Conservation (phyloP, 2,329 filamentous ascomycete species). For the Corniculantispora saksenae region DNA sequence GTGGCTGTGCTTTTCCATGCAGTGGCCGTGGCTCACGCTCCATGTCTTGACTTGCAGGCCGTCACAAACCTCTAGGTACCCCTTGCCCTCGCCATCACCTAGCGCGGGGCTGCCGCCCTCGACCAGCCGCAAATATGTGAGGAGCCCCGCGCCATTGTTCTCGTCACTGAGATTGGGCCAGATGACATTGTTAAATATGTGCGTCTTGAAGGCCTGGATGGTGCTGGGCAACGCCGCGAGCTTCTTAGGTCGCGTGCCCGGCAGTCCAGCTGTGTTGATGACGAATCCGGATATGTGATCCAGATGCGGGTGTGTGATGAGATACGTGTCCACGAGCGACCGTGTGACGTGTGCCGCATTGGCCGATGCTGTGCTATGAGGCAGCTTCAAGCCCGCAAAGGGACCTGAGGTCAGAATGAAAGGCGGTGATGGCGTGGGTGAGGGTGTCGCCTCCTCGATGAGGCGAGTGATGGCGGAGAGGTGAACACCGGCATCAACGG, state of each 20-base stretch:
- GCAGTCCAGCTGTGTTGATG: conserved; percentile 86
- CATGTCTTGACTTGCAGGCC: conserved; percentile 87
- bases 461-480: conserved; percentile 82
- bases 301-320: conserved; percentile 96
- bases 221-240: conserved; percentile 84
- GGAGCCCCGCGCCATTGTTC: conserved; percentile 87
- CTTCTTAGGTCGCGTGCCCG: conserved; percentile 78
- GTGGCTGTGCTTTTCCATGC: conserved; percentile 72
- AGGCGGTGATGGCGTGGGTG: conserved; percentile 37
- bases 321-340: conserved; percentile 79
- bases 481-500: conserved; percentile 92
- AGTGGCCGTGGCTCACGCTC: conserved; percentile 86
- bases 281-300: conserved; percentile 92
- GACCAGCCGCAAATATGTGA: conserved; percentile 85
- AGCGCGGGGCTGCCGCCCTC: conserved; percentile 86
- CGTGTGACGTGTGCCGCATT: conserved; percentile 82
- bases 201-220: conserved; percentile 87
- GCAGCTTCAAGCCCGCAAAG: conserved; percentile 76
- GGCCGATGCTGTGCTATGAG: conserved; percentile 64
- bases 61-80: conserved; percentile 86
- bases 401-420: conserved; percentile 67
- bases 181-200: conserved; percentile 97
- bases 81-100: conserved; percentile 75
- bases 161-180: conserved; percentile 98
- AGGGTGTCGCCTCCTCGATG: conserved; percentile 58